Conservation (phyloP, 495 filamentous ascomycete genomes). For the Cenococcum geophilum region DNA sequence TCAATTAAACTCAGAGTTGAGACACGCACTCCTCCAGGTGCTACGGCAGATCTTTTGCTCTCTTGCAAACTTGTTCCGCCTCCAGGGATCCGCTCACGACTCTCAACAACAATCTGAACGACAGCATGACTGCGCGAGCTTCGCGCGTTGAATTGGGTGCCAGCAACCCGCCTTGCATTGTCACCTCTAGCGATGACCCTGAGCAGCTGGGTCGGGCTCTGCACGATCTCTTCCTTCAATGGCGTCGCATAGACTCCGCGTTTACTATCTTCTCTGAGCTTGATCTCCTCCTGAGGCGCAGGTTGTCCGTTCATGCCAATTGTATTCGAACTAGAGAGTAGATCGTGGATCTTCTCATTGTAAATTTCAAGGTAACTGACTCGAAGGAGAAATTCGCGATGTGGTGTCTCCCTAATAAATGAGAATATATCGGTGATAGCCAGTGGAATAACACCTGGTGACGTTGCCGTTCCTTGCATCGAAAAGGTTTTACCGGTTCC, state of each 20-base stretch:
- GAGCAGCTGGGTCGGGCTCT: conserved; percentile 90
- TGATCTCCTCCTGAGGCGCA: conserved; percentile 78
- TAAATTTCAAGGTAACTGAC: conserved; percentile 99
- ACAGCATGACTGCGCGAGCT: conserved; percentile 97
- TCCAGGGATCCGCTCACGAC: conserved; percentile 68
- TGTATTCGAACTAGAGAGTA: conserved; percentile 62
- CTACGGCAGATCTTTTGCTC: conserved; percentile 66
- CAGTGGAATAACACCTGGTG: conserved; percentile 93
- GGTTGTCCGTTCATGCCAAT: conserved; percentile 39
- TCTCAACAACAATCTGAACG: conserved; percentile 97
- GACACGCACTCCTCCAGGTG: conserved; percentile 87
- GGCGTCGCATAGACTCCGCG: conserved; percentile 94
- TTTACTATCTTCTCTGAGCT: conserved; percentile 91
- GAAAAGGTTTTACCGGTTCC: conserved; percentile 98
- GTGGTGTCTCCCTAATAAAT: conserved; percentile 93
- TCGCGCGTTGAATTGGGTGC: conserved; percentile 92
- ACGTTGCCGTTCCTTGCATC: conserved; percentile 96
- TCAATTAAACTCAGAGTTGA: conserved; percentile 94
- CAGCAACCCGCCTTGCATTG: conserved; percentile 77
- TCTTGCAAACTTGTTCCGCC: conserved; percentile 44
- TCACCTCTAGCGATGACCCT: conserved; percentile 94
- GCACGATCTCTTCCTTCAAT: conserved; percentile 96
- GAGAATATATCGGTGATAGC: conserved; percentile 99
- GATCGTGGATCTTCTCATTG: conserved; percentile 94
- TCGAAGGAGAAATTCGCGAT: conserved; percentile 86